Base-by-base conservation (phyloP, 768 basidiomycete genomes). In the Psilocybe cubensis region DNA sequence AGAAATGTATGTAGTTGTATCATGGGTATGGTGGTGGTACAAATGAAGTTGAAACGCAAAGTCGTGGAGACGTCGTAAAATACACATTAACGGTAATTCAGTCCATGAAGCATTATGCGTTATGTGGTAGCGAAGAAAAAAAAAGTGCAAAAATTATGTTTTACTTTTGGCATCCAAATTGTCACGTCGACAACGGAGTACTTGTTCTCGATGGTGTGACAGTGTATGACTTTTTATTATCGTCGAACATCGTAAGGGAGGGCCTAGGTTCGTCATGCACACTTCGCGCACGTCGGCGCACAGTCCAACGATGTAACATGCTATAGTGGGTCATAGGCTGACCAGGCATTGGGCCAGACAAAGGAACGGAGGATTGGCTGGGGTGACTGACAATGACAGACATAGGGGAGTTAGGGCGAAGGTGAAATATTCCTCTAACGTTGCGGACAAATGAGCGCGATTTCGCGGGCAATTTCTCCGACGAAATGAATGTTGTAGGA, bases 391-490 rank as follows among this genome's bases (percentile, higher is more conserved):
- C 52, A 35, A 65, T 57, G 20, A 61, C 55, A 21, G 62, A 65
- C 59, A 74, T 57, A 4, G 82, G 75, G 14, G 82, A 78, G 12
- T 66, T 56, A 4, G 83, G 70, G 1, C 79, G 81, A 49, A 83
- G 74, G 24, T 76, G 71, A 63, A 90, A 88, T 51, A 90, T 74
- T 18, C 77, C 83, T 62, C 78, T 82, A 54, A 89, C 83, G 62
- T 84, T 87, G 60, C 80, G 83, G 45, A 85, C 81, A 70, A 90
- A 78, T 12, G 84, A 86, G 24, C 80, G 70, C 18, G 77, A 73
- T 62, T 72, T 79, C 21, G 58, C 69, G 64, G 69, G 74, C 53
- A 58, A 71, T 60, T 24, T 18, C 21, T 58, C 61, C 21, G 31
- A 25, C 6, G 21, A 31, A 18, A 45, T 41, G 24, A 52, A 29